phyloP scores from a whole-genome alignment of 495 filamentous ascomycete species.

The Lepidopterella palustris region DNA sequence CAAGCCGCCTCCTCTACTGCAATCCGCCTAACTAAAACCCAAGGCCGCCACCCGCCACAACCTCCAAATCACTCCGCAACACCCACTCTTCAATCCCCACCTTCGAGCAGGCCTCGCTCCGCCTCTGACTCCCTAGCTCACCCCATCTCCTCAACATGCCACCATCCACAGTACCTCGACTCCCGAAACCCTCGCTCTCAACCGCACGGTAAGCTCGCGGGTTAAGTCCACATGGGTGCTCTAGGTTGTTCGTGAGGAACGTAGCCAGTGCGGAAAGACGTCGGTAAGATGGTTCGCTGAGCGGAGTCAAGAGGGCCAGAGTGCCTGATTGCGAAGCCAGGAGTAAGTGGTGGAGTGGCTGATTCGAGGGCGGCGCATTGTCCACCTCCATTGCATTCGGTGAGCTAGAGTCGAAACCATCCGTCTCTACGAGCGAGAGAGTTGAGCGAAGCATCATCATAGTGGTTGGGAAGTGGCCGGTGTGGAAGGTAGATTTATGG shows the following conservation, averaged over 20 bases:
- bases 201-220: slow-evolving; percentile 64
- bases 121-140: slow-evolving; percentile 60
- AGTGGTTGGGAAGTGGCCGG: slow-evolving; percentile 65
- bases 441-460: slow-evolving; percentile 70
- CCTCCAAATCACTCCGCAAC: slow-evolving; percentile 53
- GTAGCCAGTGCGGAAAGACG: slow-evolving; percentile 74
- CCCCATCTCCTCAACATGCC: slow-evolving; percentile 56
- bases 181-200: slow-evolving; percentile 47
- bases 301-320: slow-evolving; percentile 66
- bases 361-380: slow-evolving; percentile 2
- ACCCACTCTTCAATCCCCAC: slow-evolving; percentile 50
- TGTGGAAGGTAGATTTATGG: slow-evolving; percentile 79
- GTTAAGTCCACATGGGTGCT: slow-evolving; percentile 73
- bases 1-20: too few relatives aligned
- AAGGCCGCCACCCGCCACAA: slow-evolving; percentile 54
- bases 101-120: slow-evolving; percentile 62
- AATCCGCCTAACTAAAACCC: too few relatives aligned
- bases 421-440: slow-evolving; percentile 38
- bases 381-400: slow-evolving; percentile 31
- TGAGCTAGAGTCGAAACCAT: slow-evolving; percentile 38
- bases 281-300: slow-evolving; percentile 75
- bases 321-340: slow-evolving; percentile 65
- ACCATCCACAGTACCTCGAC: slow-evolving; percentile 57
- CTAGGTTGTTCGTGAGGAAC: slow-evolving; percentile 68
- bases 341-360: slow-evolving; percentile 58